Evolutionary conservation across 2,329 filamentous ascomycete genomes (phyloP).

Genomic region (Penicillium vulpinum): DNA sequence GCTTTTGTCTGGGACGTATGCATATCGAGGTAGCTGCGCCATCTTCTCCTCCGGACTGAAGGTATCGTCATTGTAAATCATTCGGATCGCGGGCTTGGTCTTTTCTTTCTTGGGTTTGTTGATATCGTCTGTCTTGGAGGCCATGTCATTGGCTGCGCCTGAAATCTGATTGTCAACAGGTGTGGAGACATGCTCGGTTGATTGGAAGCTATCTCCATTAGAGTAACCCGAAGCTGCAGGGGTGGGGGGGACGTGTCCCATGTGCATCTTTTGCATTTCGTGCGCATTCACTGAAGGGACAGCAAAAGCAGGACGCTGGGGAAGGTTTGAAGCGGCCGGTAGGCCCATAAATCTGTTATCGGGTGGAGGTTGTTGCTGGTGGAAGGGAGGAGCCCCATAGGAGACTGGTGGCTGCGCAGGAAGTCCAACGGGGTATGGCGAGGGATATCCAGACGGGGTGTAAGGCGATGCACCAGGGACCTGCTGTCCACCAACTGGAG

Average conservation of each 20-base stretch:
- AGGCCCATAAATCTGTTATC: conserved; percentile 53
- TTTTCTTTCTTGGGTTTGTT: conserved; percentile 71
- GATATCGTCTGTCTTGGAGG: conserved; percentile 44
- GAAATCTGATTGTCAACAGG: conserved; percentile 55
- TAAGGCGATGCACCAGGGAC: conserved; percentile 35
- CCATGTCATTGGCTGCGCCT: conserved; percentile 46
- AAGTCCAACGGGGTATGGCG: conserved; percentile 32
- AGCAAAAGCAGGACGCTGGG: conserved; percentile 60
- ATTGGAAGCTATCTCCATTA: conserved; percentile 31
- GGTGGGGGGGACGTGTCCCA: conserved; percentile 44
- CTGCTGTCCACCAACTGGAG: conserved; percentile 39
- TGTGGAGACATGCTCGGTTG: conserved; percentile 35
- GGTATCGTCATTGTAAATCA: conserved; percentile 80
- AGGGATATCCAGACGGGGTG: conserved; percentile 33
- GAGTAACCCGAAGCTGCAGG: conserved; percentile 26
- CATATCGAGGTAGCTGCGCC: conserved; percentile 74
- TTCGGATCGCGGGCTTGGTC: conserved; percentile 59
- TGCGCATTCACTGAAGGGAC: conserved; percentile 55
- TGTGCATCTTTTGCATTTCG: conserved; percentile 60
- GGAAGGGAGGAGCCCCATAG: conserved; percentile 47
- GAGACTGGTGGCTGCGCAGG: conserved; percentile 25
- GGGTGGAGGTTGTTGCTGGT: conserved; percentile 42
- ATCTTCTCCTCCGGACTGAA: conserved; percentile 87
- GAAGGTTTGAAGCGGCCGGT: conserved; percentile 58
- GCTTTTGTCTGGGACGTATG: conserved; percentile 56